Evolutionary conservation across 495 filamentous ascomycete species (phyloP).

Genomic region (Collariella sp.): DNA sequence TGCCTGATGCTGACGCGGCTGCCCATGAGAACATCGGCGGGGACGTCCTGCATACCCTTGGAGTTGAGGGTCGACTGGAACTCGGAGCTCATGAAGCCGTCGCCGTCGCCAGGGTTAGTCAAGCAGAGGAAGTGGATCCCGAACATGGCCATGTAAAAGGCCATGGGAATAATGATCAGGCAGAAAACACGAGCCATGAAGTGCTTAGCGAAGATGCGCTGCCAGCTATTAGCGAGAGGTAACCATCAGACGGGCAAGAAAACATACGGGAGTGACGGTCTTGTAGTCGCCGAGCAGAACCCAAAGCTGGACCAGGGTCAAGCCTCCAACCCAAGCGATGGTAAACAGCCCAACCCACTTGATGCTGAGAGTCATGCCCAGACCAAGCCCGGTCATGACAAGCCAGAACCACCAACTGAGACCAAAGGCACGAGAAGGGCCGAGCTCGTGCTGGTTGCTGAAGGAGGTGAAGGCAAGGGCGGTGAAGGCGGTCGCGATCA

Average conservation of each 20-base stretch:
- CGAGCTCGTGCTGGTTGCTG: slow-evolving; percentile 92
- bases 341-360: slow-evolving; percentile 99
- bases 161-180: slow-evolving; percentile 79
- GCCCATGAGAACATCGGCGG: slow-evolving; percentile 83
- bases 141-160: slow-evolving; percentile 94
- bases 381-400: slow-evolving; percentile 68
- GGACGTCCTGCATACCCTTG: slow-evolving; percentile 90
- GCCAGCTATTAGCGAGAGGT: slow-evolving; percentile 13
- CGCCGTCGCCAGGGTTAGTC: slow-evolving; percentile 88
- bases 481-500: slow-evolving; percentile 89
- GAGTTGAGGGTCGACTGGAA: slow-evolving; percentile 97
- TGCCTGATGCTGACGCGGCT: slow-evolving; percentile 82
- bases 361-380: slow-evolving; percentile 88
- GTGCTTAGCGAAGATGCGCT: slow-evolving; percentile 88
- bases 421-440: slow-evolving; percentile 74
- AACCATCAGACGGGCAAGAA: slow-evolving; percentile 7
- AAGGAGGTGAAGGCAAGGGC: slow-evolving; percentile 86
- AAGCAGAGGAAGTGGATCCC: slow-evolving; percentile 91
- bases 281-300: slow-evolving; percentile 81
- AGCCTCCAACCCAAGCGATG: slow-evolving; percentile 91
- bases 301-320: slow-evolving; percentile 91
- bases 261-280: slow-evolving; percentile 61
- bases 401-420: slow-evolving; percentile 98
- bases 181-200: slow-evolving; percentile 87
- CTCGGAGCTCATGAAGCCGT: slow-evolving; percentile 99